Base-by-base conservation (phyloP, 106 monocot species). In the Dioscorea dumetorum region DNA sequence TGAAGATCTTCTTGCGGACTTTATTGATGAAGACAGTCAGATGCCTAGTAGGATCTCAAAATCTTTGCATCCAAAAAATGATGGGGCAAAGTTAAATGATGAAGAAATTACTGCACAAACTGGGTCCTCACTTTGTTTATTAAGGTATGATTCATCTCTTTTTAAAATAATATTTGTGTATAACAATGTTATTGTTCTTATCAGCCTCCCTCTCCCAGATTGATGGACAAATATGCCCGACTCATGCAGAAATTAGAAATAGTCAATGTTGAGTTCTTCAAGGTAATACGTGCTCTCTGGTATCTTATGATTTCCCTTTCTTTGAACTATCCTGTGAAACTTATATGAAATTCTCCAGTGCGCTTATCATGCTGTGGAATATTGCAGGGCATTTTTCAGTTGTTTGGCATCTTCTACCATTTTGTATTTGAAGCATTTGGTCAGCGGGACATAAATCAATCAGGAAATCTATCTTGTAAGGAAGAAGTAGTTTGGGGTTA, bases 161-260 rank as follows among this genome's bases (percentile, higher is more conserved):
- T 41, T 41, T 41, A 41, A 41, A 41, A 6, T 41, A 41, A 41
- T 41, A 41, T 41, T 6, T 41, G 41, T 41, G 41, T 10, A 41
- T 41, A 41, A 10, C 0, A 41, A 41, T 41, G 41, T 41, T 5
- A 8, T 41, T 6, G 6, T 41, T 1, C 22, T n/a, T 58, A 49
- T 19, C 35, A 28, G 16, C 58, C n/a, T 14, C 17, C 16, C 54
- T 85, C 52, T 32, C 53, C 73, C 84, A 97, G 95, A 73, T 84
- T 97, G 71, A 91, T 97, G 95, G 95, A 97, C 76, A 97, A 97
- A 80, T 97, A 97, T 79, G 95, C 91, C n/a, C 91, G 95, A 66
- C 84, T 97, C 12, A 97, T 91, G 91, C 95, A 97, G 79, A 97
- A 97, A 77, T 76, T 97, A 71, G 88, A 91, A 78, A 78, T 92